Evolutionary conservation across 148 eudicot species (phyloP), one percentile per base, ranked within the genome.

Genomic region (Spergularia marina): DNA sequence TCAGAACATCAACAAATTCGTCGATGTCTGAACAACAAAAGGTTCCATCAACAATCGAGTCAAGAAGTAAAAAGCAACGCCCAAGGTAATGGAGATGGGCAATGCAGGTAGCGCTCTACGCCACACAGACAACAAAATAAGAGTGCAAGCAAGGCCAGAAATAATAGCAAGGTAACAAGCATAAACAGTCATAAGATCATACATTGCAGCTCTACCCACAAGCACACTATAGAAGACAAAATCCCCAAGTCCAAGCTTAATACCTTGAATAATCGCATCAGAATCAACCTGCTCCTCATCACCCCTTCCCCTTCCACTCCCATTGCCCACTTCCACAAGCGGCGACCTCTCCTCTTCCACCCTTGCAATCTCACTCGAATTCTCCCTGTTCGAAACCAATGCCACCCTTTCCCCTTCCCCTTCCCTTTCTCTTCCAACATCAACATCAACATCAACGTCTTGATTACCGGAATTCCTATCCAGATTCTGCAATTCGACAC

Each of bases 151-250:
- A 75, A 95, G 89, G 12, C 99, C 97, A 1, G 90, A 92, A 80
- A 95, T 91, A 76, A 95, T 95, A 9, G 97, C 99, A 52, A 95
- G 94, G 86, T 95, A 95, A 84, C 97, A 95, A 69, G 99, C 99
- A 82, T 92, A 92, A 10, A 95, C 99, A 20, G 99, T 95, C 99
- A 95, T 92, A 41, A 95, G 81, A 84, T 95, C 99, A 83, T 92
- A 95, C 99, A 95, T 90, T 49, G 99, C 97, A 67, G 99, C 99
- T 77, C 99, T 92, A 67, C 99, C 99, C 77, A 95, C 96, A 70
- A 95, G 89, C 77, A 95, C 99, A 72, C 97, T 92, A 60, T 95
- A 92, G 83, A 92, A 95, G 12, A 91, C 91, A 74, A 92, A 95
- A 76, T 92, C 99, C 39, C 97, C 99, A 13, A 95, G 84, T 44